Conservation (phyloP, 2,329 filamentous ascomycete species). For the Xylogone sp. region DNA sequence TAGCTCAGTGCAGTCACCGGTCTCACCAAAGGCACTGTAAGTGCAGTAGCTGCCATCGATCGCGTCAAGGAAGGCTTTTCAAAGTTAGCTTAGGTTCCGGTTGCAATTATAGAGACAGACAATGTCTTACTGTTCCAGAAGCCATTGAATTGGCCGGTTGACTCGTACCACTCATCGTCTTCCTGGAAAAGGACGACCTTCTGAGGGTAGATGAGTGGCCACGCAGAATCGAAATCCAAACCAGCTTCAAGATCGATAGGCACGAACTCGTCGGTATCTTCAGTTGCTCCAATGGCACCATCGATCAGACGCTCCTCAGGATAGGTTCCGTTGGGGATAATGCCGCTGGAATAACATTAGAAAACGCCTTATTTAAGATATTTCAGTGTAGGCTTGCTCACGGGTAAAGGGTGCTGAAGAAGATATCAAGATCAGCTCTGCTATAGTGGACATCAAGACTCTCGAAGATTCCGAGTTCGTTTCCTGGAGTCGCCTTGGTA, state of each 20-base stretch:
- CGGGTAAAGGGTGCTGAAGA: constrained; percentile 32
- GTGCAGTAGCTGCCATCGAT: constrained; percentile 45
- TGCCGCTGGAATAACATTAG: constrained; percentile 14
- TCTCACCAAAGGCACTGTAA: constrained; percentile 44
- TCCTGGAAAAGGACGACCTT: constrained; percentile 42
- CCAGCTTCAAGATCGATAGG: constrained; percentile 31
- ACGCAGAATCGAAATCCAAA: constrained; percentile 42
- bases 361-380: not conserved
- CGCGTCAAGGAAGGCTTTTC: constrained; percentile 43
- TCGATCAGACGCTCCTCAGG: constrained; percentile 35
- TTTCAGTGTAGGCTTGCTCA: too few species aligned
- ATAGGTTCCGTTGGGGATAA: constrained; percentile 36
- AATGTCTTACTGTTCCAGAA: constrained; percentile 42
- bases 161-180: constrained; percentile 22
- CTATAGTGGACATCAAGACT: constrained; percentile 40
- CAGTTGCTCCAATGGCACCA: constrained; percentile 33
- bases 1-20: constrained; percentile 38
- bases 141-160: constrained; percentile 14
- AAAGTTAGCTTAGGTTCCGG: constrained; percentile 32
- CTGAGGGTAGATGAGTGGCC: constrained; percentile 45
- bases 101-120: constrained; percentile 33
- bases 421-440: constrained; percentile 39
- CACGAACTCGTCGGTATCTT: constrained; percentile 14
- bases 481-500: constrained; percentile 30
- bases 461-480: constrained; percentile 44